Evolutionary conservation across 176 grass and related monocot species (phyloP).

Genomic region (Otatea glauca): DNA sequence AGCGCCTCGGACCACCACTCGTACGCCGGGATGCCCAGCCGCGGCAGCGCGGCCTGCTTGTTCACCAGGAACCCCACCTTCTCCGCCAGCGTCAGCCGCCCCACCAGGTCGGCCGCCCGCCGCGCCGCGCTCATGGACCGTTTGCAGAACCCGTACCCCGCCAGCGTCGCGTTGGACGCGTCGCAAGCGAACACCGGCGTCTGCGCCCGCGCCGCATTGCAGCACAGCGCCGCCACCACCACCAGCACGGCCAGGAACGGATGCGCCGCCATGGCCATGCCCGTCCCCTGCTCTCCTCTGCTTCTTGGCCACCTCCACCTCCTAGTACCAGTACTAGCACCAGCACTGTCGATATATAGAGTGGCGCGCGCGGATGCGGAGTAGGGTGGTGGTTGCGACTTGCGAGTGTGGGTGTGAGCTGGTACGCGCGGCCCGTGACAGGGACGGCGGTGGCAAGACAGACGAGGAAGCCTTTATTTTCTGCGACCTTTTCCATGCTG

Average conservation of each 20-base stretch:
- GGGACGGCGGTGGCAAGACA: constrained; percentile 40
- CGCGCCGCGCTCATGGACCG: constrained; percentile 40
- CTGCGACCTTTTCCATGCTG: constrained; percentile 7
- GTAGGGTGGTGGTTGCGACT: constrained; percentile 32
- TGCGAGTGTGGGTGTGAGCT: constrained; percentile 32
- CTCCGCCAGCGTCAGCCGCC: constrained; percentile 76
- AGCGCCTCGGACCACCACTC: constrained; percentile 99
- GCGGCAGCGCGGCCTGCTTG: constrained; percentile 64
- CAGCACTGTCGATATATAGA: constrained; percentile 40
- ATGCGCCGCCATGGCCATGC: constrained; percentile 28
- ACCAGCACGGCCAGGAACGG: not conserved
- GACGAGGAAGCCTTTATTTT: constrained; percentile 28
- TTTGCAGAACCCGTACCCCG: constrained; percentile 72
- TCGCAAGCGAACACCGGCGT: constrained; percentile 86
- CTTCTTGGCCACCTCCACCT: not conserved
- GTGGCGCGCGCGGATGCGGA: not conserved
- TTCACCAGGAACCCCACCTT: constrained; percentile 87
- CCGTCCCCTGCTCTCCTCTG: not conserved
- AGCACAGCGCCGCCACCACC: not conserved
- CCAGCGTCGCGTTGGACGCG: constrained; percentile 55
- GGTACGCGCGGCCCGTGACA: constrained; percentile 55
- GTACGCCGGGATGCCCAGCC: constrained; percentile 86
- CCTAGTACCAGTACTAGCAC: not conserved
- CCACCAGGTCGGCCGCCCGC: constrained; percentile 60
- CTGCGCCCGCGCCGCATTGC: constrained; percentile 41